Conservation (phyloP, 2,329 filamentous ascomycete genomes). For the Cadophora sp. region DNA sequence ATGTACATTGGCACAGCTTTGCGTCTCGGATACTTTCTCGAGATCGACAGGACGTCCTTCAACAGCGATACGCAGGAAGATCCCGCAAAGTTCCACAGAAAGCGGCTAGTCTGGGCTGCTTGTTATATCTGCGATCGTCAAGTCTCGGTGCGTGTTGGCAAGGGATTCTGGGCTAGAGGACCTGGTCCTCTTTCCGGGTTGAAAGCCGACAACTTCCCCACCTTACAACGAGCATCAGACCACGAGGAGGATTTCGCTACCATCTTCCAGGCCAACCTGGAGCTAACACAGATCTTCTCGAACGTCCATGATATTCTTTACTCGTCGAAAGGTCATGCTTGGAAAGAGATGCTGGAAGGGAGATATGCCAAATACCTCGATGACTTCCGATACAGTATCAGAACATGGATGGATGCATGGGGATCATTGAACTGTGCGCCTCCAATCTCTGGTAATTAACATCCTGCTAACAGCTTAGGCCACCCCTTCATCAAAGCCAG, state of each 20-base stretch:
- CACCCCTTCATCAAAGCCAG: constrained; percentile 71
- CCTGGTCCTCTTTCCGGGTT: constrained; percentile 70
- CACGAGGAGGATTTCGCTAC: constrained; percentile 71
- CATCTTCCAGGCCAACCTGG: constrained; percentile 74
- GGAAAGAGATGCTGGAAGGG: constrained; percentile 73
- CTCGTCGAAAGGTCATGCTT: constrained; percentile 72
- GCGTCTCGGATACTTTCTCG: constrained; percentile 73
- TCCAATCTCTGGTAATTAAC: background rate
- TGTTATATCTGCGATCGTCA: constrained; percentile 68
- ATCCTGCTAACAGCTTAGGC: constrained; percentile 47
- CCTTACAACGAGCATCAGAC: constrained; percentile 62
- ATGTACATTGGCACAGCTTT: constrained; percentile 78
- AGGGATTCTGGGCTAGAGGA: constrained; percentile 76
- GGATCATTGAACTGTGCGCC: constrained; percentile 66
- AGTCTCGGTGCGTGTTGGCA: constrained; percentile 74
- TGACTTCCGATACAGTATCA: constrained; percentile 72
- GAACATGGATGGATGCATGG: constrained; percentile 75
- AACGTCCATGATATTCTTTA: constrained; percentile 79
- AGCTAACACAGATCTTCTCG: constrained; percentile 74
- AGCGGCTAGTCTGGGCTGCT: constrained; percentile 71
- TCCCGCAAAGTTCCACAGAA: constrained; percentile 65
- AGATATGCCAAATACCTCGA: constrained; percentile 80
- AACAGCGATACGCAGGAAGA: constrained; percentile 65
- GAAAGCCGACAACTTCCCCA: constrained; percentile 52
- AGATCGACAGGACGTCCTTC: constrained; percentile 72